These are phyloP conservation scores for Pistacia vera DNA, from an alignment of 345 rosid genomes.

Conservation along the genomic window DNA sequence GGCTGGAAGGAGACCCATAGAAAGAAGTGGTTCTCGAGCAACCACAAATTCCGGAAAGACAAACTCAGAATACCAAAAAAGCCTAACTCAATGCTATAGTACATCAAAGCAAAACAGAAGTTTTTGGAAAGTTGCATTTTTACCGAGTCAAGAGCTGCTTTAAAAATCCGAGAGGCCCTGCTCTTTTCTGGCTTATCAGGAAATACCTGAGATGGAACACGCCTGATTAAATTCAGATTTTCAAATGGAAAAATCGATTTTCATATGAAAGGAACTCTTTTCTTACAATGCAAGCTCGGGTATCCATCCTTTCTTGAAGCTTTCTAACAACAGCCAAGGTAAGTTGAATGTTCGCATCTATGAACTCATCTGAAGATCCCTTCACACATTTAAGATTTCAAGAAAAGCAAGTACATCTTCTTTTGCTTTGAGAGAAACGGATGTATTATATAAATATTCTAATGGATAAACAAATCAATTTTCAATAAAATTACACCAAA, in stretches of 20 bases:
- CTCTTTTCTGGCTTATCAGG: conserved; percentile 91
- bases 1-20: background rate
- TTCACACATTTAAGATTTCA: conserved; percentile 52
- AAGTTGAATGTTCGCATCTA: conserved; percentile 90
- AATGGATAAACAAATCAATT: background rate
- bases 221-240: conserved; percentile 1
- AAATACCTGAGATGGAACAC: conserved; percentile 61
- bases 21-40: background rate
- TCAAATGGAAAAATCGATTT: conserved; percentile 4
- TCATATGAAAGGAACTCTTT: conserved; percentile 10
- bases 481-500: background rate
- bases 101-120: conserved; percentile 2
- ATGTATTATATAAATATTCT: background rate
- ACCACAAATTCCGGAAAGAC: background rate
- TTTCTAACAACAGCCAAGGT: conserved; percentile 76
- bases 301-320: conserved; percentile 70
- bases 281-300: conserved; percentile 84
- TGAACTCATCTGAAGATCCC: conserved; percentile 98
- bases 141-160: conserved; percentile 82
- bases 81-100: background rate
- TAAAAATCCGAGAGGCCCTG: conserved; percentile 73
- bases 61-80: background rate
- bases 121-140: conserved; percentile 7
- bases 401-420: conserved; percentile 23
- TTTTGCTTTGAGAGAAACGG: conserved; percentile 8